These are phyloP conservation scores for Globisporangium cylindrosporum DNA, from an alignment of 352 stramenopile genomes.

Conservation along the genomic window DNA sequence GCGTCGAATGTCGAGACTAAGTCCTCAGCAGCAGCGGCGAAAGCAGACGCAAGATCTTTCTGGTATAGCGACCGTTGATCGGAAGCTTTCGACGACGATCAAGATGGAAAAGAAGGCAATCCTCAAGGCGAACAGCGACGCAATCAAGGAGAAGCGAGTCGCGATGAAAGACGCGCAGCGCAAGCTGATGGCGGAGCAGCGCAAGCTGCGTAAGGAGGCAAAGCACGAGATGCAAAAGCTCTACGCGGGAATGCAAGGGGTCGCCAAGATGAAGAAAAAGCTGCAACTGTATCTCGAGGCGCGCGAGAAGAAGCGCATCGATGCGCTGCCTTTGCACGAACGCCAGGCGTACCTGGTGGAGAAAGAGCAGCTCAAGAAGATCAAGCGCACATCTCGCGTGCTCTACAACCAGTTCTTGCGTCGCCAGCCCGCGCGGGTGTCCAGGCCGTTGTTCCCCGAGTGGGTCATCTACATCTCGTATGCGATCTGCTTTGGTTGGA, in stretches of 20 bases:
- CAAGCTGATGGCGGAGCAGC: slow-evolving; percentile 28
- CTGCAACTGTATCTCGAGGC: slow-evolving; percentile 44
- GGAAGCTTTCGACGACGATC: slow-evolving; percentile 44
- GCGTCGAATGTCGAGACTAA: slow-evolving; percentile 5
- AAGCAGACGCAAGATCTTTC: slow-evolving; percentile 5
- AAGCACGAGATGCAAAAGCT: slow-evolving; percentile 43
- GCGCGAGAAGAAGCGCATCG: slow-evolving; percentile 32
- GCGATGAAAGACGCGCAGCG: slow-evolving; percentile 41
- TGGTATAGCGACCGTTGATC: slow-evolving; percentile 9
- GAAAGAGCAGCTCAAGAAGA: slow-evolving; percentile 56
- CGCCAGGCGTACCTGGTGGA: slow-evolving; percentile 56
- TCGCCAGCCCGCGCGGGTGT: slow-evolving; percentile 41
- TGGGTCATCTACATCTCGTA: slow-evolving; percentile 79
- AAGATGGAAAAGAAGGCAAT: slow-evolving; percentile 54
- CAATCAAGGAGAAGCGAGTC: slow-evolving; percentile 38
- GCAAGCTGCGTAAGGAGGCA: slow-evolving; percentile 33
- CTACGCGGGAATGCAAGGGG: slow-evolving; percentile 35
- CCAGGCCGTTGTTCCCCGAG: slow-evolving; percentile 62
- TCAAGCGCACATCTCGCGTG: slow-evolving; percentile 58
- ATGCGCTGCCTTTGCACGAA: slow-evolving; percentile 53
- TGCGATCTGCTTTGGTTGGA: slow-evolving; percentile 49
- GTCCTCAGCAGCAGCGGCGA: neutral
- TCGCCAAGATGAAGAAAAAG: slow-evolving; percentile 62
- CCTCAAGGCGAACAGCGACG: slow-evolving; percentile 39
- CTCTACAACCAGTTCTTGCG: slow-evolving; percentile 73